A percentile compares a stretch with the other conserved stretches of the same genome.
These are phyloP conservation scores for Colletotrichum melonis DNA, from an alignment of 2,329 filamentous ascomycete species.

Conservation along the genomic window DNA sequence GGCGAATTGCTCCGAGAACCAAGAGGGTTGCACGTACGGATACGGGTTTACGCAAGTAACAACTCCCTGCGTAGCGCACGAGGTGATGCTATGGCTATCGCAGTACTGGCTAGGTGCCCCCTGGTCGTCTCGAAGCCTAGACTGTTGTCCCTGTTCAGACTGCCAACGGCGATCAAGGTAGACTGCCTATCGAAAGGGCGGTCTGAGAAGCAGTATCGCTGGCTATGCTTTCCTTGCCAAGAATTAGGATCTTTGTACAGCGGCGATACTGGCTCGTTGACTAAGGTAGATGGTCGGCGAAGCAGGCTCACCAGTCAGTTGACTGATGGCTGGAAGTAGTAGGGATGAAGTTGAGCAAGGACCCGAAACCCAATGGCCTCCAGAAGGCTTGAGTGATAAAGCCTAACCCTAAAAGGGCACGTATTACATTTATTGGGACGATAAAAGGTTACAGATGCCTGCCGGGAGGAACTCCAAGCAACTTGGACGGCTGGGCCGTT, in stretches of 20 bases:
- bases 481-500: constrained; percentile 10
- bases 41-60: constrained; percentile 4
- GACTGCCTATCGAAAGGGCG: constrained; percentile 5
- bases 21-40: not conserved
- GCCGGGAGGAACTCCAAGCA: constrained; percentile 13
- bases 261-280: not conserved
- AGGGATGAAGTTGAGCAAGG: constrained; percentile 15
- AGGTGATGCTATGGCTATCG: constrained; percentile 22
- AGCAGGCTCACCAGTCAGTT: not conserved
- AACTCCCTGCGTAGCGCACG: constrained; percentile 22
- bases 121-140: constrained; percentile 25
- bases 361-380: not conserved
- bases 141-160: constrained; percentile 12
- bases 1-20: not conserved
- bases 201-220: not conserved
- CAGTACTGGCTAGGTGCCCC: constrained; percentile 21
- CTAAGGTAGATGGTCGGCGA: not conserved
- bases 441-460: constrained; percentile 20
- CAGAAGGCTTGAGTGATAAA: constrained; percentile 9
- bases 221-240: not conserved
- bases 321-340: constrained; percentile 1
- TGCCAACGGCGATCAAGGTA: constrained; percentile 5
- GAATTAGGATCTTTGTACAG: not conserved
- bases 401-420: not conserved
- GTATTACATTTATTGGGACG: constrained; percentile 13